Evolutionary conservation across 208 protist genomes (phyloP).

Genomic region (Trichomonas vaginalis): DNA sequence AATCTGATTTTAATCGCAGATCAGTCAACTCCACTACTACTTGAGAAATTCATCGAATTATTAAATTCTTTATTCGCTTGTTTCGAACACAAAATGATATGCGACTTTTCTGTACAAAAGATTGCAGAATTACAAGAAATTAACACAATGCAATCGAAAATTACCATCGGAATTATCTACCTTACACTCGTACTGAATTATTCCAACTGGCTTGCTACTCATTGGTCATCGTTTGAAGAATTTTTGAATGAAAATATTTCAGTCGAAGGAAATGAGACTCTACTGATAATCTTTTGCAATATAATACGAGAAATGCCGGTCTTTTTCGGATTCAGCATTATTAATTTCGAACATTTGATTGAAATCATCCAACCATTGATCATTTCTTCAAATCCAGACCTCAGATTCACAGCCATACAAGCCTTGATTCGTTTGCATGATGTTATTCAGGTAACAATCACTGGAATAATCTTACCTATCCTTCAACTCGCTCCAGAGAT

Average conservation of each 20-base stretch:
- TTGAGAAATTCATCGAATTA: background rate
- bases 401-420: background rate
- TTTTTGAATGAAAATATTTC: background rate
- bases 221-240: background rate
- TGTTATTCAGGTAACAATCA: background rate
- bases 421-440: background rate
- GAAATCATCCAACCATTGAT: background rate
- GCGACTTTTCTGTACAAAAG: background rate
- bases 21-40: background rate
- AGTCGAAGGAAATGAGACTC: background rate
- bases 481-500: background rate
- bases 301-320: background rate
- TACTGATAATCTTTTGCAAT: background rate
- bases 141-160: background rate
- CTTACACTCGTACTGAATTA: background rate
- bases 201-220: background rate
- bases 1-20: background rate
- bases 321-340: background rate
- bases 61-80: background rate
- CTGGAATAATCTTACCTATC: background rate
- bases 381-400: background rate
- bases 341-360: background rate
- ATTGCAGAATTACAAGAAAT: background rate
- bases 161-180: background rate
- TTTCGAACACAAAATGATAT: background rate